A percentile compares a stretch with the other conserved stretches of the same genome.
Evolutionary conservation across 2,329 filamentous ascomycete species (phyloP).

Genomic region (Sclerotinia nivalis): DNA sequence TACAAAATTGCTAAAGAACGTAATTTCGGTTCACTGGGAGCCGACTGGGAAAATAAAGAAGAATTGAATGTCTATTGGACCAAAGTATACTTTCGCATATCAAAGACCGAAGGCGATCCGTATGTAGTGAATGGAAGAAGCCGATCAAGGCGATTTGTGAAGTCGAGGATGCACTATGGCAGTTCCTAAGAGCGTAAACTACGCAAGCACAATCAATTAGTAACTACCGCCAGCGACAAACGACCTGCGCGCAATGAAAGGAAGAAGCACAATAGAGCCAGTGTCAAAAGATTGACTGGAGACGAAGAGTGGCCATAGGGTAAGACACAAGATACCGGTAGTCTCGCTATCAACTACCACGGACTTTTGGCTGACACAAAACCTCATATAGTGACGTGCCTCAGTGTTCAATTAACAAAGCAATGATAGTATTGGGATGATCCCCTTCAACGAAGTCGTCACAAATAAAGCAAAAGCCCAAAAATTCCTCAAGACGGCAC

Average conservation of each 20-base stretch:
- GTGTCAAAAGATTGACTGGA: slow-evolving; percentile 17
- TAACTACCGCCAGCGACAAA: slow-evolving; percentile 27
- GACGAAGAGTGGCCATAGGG: slow-evolving; percentile 15
- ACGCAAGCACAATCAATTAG: slow-evolving; percentile 27
- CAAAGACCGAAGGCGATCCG: slow-evolving; percentile 23
- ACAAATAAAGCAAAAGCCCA: not conserved
- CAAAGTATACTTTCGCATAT: slow-evolving; percentile 32
- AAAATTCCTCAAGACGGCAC: slow-evolving; percentile 2
- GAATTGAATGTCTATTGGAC: slow-evolving; percentile 32
- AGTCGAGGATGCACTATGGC: slow-evolving; percentile 4
- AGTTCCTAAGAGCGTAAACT: slow-evolving; percentile 7
- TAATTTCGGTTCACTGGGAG: slow-evolving; percentile 38
- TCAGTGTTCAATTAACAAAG: not conserved
- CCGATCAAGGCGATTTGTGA: not conserved
- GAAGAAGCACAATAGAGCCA: slow-evolving; percentile 6
- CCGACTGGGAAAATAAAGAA: slow-evolving; percentile 30
- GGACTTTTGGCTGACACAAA: not conserved
- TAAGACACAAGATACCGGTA: slow-evolving; percentile 7
- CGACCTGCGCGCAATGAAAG: slow-evolving; percentile 23
- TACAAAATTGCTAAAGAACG: slow-evolving; percentile 34
- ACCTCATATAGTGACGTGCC: slow-evolving; percentile 7
- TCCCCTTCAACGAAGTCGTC: not conserved
- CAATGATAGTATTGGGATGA: not conserved
- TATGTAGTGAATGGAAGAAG: slow-evolving; percentile 19
- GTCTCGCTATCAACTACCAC: slow-evolving; percentile 3